These are phyloP conservation scores for Ascochyta viciae-villosae DNA, from an alignment of 2,329 filamentous ascomycete species.

Conservation along the genomic window DNA sequence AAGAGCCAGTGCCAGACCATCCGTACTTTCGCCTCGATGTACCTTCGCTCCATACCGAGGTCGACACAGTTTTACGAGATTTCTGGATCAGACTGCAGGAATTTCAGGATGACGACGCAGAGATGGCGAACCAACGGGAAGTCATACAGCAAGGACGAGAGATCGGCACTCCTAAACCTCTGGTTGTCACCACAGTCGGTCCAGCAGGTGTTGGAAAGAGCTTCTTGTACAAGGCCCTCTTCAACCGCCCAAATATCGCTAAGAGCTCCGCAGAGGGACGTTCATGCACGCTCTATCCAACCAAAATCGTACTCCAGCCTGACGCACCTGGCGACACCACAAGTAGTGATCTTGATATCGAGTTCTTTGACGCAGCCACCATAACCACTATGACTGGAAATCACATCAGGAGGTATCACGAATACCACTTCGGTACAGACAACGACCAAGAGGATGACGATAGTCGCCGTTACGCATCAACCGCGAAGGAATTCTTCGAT, in stretches of 20 bases:
- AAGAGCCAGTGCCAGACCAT: slow-evolving; percentile 5
- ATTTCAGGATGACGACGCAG: slow-evolving; percentile 9
- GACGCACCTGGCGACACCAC: not conserved
- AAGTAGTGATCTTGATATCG: slow-evolving; percentile 8
- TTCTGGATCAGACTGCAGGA: slow-evolving; percentile 6
- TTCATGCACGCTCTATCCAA: slow-evolving; percentile 14
- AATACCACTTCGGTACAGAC: slow-evolving; percentile 3
- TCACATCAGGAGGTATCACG: slow-evolving; percentile 8
- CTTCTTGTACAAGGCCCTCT: slow-evolving; percentile 13
- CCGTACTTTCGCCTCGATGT: slow-evolving; percentile 7
- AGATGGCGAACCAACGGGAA: slow-evolving; percentile 11
- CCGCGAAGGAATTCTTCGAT: slow-evolving; percentile 12
- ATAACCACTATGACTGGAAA: slow-evolving; percentile 4
- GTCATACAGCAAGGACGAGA: slow-evolving; percentile 8
- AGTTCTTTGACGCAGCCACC: slow-evolving; percentile 1
- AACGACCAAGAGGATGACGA: slow-evolving; percentile 5
- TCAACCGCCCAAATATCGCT: slow-evolving; percentile 11
- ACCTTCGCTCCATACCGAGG: not conserved
- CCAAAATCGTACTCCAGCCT: not conserved
- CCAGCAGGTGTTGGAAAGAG: slow-evolving; percentile 14
- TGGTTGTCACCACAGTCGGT: slow-evolving; percentile 9
- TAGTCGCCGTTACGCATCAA: slow-evolving; percentile 4
- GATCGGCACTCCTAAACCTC: slow-evolving; percentile 2
- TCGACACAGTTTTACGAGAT: slow-evolving; percentile 3
- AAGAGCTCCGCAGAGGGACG: slow-evolving; percentile 15